Conservation (phyloP, 2,329 filamentous ascomycete genomes). For the Phialocephala subalpina region DNA sequence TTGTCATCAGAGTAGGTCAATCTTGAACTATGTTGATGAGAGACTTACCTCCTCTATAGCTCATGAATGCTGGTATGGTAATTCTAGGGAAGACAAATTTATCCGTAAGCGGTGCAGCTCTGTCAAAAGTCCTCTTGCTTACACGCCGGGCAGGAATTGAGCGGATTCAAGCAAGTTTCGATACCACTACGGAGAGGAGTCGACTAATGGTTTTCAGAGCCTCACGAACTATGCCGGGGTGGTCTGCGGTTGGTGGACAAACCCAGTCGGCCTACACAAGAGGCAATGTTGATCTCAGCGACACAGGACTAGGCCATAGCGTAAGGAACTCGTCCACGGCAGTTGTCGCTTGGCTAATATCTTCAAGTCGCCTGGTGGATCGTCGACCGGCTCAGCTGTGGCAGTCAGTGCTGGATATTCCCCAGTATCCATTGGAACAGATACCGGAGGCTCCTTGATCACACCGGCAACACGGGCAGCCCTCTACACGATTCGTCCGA, state of each 20-base stretch:
- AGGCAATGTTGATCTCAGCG: slow-evolving; percentile 19
- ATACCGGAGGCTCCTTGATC: slow-evolving; percentile 77
- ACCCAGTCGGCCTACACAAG: slow-evolving; percentile 27
- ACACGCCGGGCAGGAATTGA: slow-evolving; percentile 15
- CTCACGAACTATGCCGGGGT: slow-evolving; percentile 7
- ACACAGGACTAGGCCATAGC: slow-evolving; percentile 14
- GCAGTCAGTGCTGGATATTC: slow-evolving; percentile 68
- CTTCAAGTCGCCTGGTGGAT: slow-evolving; percentile 59
- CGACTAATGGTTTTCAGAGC: not conserved
- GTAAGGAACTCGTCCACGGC: slow-evolving; percentile 8
- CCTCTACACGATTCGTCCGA: slow-evolving; percentile 45
- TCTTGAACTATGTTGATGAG: not conserved
- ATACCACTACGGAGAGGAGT: not conserved
- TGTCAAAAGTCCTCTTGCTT: not conserved
- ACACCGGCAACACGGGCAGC: slow-evolving; percentile 72
- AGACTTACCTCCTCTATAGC: slow-evolving; percentile 6
- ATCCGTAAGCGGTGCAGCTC: slow-evolving; percentile 2
- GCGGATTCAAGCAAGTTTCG: slow-evolving; percentile 8
- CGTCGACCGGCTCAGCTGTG: slow-evolving; percentile 69
- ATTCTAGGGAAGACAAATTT: slow-evolving; percentile 31
- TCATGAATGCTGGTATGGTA: slow-evolving; percentile 25
- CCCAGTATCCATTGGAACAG: slow-evolving; percentile 71
- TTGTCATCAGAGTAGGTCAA: slow-evolving; percentile 12
- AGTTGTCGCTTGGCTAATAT: too few species aligned
- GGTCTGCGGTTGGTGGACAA: slow-evolving; percentile 29